Percentiles rank a stretch among this genome's conserved stretches.
These are phyloP conservation scores for Neurospora cerealis DNA, from an alignment of 495 filamentous ascomycete genomes.

Conservation along the genomic window DNA sequence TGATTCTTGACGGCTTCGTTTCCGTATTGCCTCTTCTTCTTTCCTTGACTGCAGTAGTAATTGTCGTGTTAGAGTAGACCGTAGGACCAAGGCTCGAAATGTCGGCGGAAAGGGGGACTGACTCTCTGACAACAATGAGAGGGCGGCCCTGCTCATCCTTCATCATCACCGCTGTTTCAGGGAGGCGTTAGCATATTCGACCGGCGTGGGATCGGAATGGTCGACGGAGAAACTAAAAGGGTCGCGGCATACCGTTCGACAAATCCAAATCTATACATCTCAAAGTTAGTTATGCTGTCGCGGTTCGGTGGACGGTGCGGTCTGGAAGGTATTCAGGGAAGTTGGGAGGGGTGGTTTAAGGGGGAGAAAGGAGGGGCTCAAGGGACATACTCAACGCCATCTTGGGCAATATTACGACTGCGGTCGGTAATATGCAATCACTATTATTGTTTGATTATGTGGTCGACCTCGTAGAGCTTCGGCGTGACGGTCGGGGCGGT, in stretches of 20 bases:
- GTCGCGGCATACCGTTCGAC: constrained; percentile 34
- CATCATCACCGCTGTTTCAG: constrained; percentile 38
- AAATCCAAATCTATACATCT: constrained; percentile 36
- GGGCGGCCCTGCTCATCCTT: constrained; percentile 92
- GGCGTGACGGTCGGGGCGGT: neutral
- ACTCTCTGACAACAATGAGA: constrained; percentile 98
- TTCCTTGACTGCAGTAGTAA: constrained; percentile 64
- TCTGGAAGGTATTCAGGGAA: neutral
- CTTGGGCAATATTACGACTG: constrained; percentile 12
- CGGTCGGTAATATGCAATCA: neutral
- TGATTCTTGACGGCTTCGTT: constrained; percentile 96
- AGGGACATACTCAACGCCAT: constrained; percentile 40
- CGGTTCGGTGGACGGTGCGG: constrained; percentile 1
- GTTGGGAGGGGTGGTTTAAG: neutral
- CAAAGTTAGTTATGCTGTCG: constrained; percentile 18
- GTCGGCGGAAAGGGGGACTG: constrained; percentile 30
- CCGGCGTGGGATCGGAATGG: neutral
- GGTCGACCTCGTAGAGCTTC: neutral
- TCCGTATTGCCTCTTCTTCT: constrained; percentile 93
- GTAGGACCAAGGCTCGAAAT: constrained; percentile 2
- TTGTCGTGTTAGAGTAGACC: constrained; percentile 9
- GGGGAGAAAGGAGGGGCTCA: neutral
- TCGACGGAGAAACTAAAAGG: neutral
- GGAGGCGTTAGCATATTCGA: neutral
- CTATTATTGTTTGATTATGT: constrained; percentile 1